Percentiles rank a stretch among this genome's conserved stretches.
phyloP scores from a whole-genome alignment of 2,329 filamentous ascomycete genomes.

The Alternaria rosae region DNA sequence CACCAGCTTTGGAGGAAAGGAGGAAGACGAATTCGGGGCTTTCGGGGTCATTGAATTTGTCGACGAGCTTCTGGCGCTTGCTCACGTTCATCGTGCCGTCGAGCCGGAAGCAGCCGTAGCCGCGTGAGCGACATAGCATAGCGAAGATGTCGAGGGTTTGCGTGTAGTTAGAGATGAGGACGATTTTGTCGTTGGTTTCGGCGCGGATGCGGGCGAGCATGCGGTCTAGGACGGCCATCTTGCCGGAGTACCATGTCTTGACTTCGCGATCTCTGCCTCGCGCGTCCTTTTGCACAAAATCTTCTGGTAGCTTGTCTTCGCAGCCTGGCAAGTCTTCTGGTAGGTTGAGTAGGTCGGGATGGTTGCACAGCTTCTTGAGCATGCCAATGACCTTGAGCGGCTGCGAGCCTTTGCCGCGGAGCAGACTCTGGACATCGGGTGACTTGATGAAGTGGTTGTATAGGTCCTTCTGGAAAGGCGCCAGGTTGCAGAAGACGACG shows the following conservation, averaged over 20 bases:
- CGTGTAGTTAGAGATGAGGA: slow-evolving; percentile 98
- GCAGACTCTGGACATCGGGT: slow-evolving; percentile 88
- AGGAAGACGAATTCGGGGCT: slow-evolving; percentile 92
- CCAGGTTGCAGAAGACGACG: slow-evolving; percentile 95
- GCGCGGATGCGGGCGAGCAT: slow-evolving; percentile 96
- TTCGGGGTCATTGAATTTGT: slow-evolving; percentile 95
- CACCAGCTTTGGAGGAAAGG: slow-evolving; percentile 95
- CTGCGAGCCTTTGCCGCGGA: slow-evolving; percentile 93
- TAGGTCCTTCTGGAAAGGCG: slow-evolving; percentile 88
- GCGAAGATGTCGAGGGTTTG: slow-evolving; percentile 96
- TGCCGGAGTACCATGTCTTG: slow-evolving; percentile 95
- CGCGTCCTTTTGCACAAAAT: slow-evolving; percentile 86
- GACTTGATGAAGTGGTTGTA: slow-evolving; percentile 98
- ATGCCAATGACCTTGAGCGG: slow-evolving; percentile 96
- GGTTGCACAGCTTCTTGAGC: slow-evolving; percentile 98
- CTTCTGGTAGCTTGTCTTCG: slow-evolving; percentile 80
- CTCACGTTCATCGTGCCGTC: slow-evolving; percentile 98
- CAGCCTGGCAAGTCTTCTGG: slow-evolving; percentile 85
- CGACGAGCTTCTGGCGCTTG: slow-evolving; percentile 95
- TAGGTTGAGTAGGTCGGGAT: slow-evolving; percentile 89
- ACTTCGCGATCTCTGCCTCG: slow-evolving; percentile 90
- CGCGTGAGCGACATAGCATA: slow-evolving; percentile 81
- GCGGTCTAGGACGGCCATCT: slow-evolving; percentile 97
- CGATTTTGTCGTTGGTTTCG: slow-evolving; percentile 98
- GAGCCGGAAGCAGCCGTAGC: slow-evolving; percentile 85